Evolutionary conservation across 2,329 filamentous ascomycete species (phyloP).

Genomic region (Sclerotinia sclerotiorum): DNA sequence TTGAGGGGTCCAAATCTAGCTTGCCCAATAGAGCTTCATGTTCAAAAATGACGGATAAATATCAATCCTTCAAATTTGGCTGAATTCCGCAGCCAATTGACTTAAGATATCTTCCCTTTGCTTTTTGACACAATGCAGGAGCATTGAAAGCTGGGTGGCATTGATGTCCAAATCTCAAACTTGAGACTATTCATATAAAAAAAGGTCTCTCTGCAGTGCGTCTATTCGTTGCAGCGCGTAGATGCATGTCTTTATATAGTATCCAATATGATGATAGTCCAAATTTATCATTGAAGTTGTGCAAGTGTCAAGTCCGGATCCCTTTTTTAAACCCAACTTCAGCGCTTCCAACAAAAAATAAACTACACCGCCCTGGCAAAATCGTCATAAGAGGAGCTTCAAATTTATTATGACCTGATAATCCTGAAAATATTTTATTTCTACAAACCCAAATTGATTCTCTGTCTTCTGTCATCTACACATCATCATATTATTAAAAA

Average conservation of each 20-base stretch:
- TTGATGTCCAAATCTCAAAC: constrained; percentile 20
- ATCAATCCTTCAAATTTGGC: background rate
- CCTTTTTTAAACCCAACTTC: background rate
- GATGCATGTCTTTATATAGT: background rate
- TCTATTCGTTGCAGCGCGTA: constrained; percentile 9
- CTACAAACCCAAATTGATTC: background rate
- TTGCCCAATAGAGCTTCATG: constrained; percentile 20
- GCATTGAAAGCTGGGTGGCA: background rate
- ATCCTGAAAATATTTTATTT: constrained; percentile 16
- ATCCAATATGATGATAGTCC: background rate
- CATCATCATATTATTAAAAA: constrained; percentile 37
- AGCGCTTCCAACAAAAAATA: background rate
- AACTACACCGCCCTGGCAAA: constrained; percentile 16
- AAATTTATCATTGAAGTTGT: background rate
- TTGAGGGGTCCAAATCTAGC: constrained; percentile 13
- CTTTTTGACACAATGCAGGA: constrained; percentile 2
- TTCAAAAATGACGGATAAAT: constrained; percentile 18
- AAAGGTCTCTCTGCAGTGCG: background rate
- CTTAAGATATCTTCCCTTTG: background rate
- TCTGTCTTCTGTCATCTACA: background rate
- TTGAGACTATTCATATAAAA: constrained; percentile 14
- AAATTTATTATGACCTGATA: constrained; percentile 24
- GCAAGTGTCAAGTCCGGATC: constrained; percentile 4
- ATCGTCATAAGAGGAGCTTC: constrained; percentile 17
- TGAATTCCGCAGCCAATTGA: constrained; percentile 16